phyloP scores from a whole-genome alignment of 805 yeast species.

The Candida nitratophila region DNA sequence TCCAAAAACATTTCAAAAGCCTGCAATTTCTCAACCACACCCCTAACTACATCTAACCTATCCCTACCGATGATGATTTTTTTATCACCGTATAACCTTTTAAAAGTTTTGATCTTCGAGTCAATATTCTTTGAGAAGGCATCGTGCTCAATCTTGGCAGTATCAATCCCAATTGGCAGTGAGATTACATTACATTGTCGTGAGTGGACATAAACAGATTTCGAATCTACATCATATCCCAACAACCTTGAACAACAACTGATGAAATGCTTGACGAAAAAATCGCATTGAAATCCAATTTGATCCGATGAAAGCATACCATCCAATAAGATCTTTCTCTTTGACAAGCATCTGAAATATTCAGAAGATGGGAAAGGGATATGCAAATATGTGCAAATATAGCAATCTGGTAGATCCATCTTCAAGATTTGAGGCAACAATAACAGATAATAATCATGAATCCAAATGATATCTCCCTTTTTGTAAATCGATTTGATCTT shows the following conservation, averaged over 20 bases:
- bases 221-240: conserved; percentile 66
- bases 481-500: conserved; percentile 64
- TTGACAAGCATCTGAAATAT: conserved; percentile 83
- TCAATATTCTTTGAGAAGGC: conserved; percentile 46
- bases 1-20: conserved; percentile 85
- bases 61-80: conserved; percentile 92
- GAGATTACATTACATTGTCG: conserved; percentile 66
- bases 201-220: conserved; percentile 66
- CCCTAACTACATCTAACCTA: conserved; percentile 83
- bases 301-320: conserved; percentile 89
- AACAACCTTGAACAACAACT: conserved; percentile 83
- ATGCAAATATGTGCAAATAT: conserved; percentile 75
- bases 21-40: conserved; percentile 86
- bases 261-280: conserved; percentile 85
- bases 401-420: conserved; percentile 65
- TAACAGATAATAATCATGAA: conserved; percentile 83
- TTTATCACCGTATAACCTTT: conserved; percentile 52
- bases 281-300: conserved; percentile 78
- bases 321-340: conserved; percentile 73
- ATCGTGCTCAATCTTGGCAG: conserved; percentile 57
- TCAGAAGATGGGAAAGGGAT: conserved; percentile 95
- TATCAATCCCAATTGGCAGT: conserved; percentile 87
- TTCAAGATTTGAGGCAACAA: conserved; percentile 78
- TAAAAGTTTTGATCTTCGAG: conserved; percentile 57
- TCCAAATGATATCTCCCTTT: conserved; percentile 89